phyloP scores from a whole-genome alignment of 495 filamentous ascomycete species.

The Annulohypoxylon moriforme region DNA sequence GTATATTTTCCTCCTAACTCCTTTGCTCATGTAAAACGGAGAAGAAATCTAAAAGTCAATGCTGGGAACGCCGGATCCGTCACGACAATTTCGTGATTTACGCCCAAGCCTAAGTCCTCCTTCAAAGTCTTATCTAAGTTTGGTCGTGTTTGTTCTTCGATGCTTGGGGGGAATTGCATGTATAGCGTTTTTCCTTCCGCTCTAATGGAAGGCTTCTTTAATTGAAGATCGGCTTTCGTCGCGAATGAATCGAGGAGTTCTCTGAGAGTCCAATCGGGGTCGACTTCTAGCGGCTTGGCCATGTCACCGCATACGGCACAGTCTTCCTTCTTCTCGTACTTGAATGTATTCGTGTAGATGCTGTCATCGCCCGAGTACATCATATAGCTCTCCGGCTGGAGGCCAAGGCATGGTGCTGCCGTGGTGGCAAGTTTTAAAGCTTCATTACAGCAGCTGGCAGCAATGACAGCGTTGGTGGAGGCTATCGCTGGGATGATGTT shows the following conservation, averaged over 20 bases:
- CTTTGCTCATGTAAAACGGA: slow-evolving; percentile 57
- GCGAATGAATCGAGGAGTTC: slow-evolving; percentile 89
- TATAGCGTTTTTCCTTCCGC: slow-evolving; percentile 87
- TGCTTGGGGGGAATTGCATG: slow-evolving; percentile 81
- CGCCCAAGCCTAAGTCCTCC: slow-evolving; percentile 59
- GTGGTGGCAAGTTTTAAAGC: slow-evolving; percentile 91
- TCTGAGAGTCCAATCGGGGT: slow-evolving; percentile 77
- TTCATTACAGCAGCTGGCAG: slow-evolving; percentile 94
- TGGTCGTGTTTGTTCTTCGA: slow-evolving; percentile 82
- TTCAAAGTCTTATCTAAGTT: slow-evolving; percentile 80
- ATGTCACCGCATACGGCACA: slow-evolving; percentile 94
- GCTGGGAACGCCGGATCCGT: slow-evolving; percentile 82
- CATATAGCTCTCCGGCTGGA: slow-evolving; percentile 85
- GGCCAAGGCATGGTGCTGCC: slow-evolving; percentile 77
- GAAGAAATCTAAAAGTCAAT: slow-evolving; percentile 75
- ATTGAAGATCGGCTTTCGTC: slow-evolving; percentile 82
- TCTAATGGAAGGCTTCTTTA: slow-evolving; percentile 90
- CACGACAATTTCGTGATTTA: slow-evolving; percentile 73
- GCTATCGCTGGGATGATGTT: slow-evolving; percentile 99
- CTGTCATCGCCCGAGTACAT: slow-evolving; percentile 97
- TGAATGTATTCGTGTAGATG: slow-evolving; percentile 96
- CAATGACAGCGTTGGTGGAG: slow-evolving; percentile 96
- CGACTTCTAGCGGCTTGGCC: slow-evolving; percentile 75
- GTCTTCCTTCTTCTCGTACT: slow-evolving; percentile 88
- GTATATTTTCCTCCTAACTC: slow-evolving; percentile 31